A percentile compares a stretch with the other conserved stretches of the same genome.
Conservation (phyloP, 148 eudicot genomes). For the Limonium bicolor region DNA sequence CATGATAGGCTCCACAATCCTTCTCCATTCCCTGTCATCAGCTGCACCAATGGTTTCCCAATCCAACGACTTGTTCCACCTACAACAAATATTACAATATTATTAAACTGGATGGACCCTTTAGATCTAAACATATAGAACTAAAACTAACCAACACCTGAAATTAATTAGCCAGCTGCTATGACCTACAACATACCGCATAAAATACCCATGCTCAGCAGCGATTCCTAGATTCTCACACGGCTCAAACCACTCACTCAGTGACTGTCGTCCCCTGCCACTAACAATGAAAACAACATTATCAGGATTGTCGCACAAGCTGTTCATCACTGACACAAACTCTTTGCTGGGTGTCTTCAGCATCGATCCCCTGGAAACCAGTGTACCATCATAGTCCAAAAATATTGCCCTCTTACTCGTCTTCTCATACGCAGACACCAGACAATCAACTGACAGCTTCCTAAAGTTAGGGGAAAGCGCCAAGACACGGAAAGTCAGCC, state of each 20-base stretch:
- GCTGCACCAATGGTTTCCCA: conserved; percentile 35
- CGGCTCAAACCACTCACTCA: conserved; percentile 40
- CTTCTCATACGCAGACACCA: conserved; percentile 33
- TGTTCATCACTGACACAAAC: conserved; percentile 28
- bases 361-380: conserved; percentile 31
- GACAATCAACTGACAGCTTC: conserved; percentile 30
- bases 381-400: conserved; percentile 70
- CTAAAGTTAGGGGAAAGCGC: conserved; percentile 56
- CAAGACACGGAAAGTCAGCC: conserved; percentile 37
- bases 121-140: neutral
- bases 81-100: too few species aligned
- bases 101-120: too few species aligned
- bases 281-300: conserved; percentile 62
- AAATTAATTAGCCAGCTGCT: neutral
- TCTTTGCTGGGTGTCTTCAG: conserved; percentile 33
- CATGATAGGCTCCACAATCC: conserved; percentile 54
- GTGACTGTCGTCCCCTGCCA: conserved; percentile 37
- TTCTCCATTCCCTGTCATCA: conserved; percentile 44
- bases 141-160: neutral
- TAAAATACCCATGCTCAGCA: conserved; percentile 74
- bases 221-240: conserved; percentile 63
- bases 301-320: conserved; percentile 29
- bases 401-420: conserved; percentile 48
- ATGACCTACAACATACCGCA: conserved; percentile 43
- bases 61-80: conserved; percentile 37